phyloP scores from a whole-genome alignment of 1,284 basidiomycete species.

The Flammula alnicola region DNA sequence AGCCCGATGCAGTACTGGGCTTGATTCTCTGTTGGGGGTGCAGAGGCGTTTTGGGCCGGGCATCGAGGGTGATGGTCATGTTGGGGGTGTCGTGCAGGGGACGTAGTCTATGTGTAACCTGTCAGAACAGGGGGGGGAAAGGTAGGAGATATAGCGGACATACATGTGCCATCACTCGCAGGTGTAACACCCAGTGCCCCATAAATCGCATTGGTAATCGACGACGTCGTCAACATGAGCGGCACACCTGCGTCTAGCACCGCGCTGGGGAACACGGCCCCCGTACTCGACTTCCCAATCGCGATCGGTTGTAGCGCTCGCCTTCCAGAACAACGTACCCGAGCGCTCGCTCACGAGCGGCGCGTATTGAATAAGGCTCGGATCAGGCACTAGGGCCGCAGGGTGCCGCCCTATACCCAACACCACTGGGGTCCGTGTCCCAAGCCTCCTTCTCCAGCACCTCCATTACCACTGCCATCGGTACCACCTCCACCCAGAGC shows the following conservation, averaged over 20 bases:
- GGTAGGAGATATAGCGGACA: constrained; percentile 28
- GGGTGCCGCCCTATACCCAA: constrained; percentile 76
- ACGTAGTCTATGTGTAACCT: constrained; percentile 59
- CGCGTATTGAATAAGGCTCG: constrained; percentile 57
- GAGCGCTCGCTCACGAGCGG: constrained; percentile 40
- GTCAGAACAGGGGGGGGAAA: constrained; percentile 1
- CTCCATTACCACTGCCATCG: no score
- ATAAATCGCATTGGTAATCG: constrained; percentile 77
- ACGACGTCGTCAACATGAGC: constrained; percentile 58
- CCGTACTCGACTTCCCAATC: constrained; percentile 37
- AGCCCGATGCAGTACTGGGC: constrained; percentile 62
- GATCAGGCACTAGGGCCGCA: constrained; percentile 49
- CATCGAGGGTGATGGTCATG: constrained; percentile 65
- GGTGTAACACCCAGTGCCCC: constrained; percentile 70
- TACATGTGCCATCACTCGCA: constrained; percentile 65
- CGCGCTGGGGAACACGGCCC: constrained; percentile 54
- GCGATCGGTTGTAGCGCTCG: constrained; percentile 41
- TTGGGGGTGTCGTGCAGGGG: constrained; percentile 73
- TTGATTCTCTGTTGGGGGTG: constrained; percentile 53
- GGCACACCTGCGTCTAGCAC: constrained; percentile 75
- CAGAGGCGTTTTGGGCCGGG: constrained; percentile 56
- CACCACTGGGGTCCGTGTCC: no score
- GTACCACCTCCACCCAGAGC: no score
- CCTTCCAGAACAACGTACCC: constrained; percentile 65
- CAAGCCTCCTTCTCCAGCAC: no score